Evolutionary conservation across 225 moss, liverwort and hornwort genomes (phyloP).

Genomic region (Sphagnum contortum): DNA sequence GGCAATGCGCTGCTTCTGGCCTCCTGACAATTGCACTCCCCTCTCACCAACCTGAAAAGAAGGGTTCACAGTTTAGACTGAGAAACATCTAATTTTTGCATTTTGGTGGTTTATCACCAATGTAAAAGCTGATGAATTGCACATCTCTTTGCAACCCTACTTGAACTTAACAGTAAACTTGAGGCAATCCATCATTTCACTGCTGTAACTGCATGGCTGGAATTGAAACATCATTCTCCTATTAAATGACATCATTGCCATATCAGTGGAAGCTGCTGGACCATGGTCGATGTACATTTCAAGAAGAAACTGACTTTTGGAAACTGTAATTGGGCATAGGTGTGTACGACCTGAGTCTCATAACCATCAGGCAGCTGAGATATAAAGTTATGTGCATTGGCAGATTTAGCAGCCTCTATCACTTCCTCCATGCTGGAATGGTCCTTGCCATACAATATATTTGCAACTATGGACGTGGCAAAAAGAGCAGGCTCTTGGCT

Average conservation of each 20-base stretch:
- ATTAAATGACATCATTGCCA: too few relatives aligned
- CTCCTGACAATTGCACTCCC: conserved; percentile 55
- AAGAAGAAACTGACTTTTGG: too few relatives aligned
- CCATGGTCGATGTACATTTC: too few relatives aligned
- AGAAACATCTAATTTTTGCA: conserved; percentile 1
- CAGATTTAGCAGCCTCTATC: conserved; percentile 44
- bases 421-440: conserved; percentile 46
- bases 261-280: too few relatives aligned
- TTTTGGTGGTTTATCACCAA: background rate
- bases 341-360: conserved; percentile 37
- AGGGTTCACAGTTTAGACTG: background rate
- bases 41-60: conserved; percentile 53
- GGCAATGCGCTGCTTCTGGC: conserved; percentile 63
- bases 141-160: too few relatives aligned
- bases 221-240: too few relatives aligned
- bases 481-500: conserved; percentile 69
- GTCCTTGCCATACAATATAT: conserved; percentile 51
- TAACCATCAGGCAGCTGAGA: conserved; percentile 56
- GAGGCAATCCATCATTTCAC: too few relatives aligned
- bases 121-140: too few relatives aligned
- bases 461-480: conserved; percentile 42
- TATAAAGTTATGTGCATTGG: conserved; percentile 71
- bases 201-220: too few relatives aligned
- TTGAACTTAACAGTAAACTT: too few relatives aligned
- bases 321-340: too few relatives aligned